Evolutionary conservation across 2,329 filamentous ascomycete genomes (phyloP).

Genomic region (Colletotrichum brevisporum): DNA sequence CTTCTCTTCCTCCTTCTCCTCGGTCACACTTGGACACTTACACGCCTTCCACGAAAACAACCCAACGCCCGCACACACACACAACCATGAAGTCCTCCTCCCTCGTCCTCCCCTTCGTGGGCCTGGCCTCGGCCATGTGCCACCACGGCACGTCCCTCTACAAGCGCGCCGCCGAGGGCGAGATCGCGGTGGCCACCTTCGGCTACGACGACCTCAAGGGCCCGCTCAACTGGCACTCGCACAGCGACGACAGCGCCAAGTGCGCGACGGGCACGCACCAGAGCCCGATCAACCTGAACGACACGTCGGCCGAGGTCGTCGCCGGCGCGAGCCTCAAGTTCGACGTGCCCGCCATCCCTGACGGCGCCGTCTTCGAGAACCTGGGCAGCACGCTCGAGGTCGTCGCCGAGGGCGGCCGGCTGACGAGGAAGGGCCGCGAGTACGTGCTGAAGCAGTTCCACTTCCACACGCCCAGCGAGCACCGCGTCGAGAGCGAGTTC

Average conservation of each 20-base stretch:
- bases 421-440: constrained; percentile 54
- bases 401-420: constrained; percentile 59
- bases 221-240: constrained; percentile 66
- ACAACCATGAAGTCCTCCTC: constrained; percentile 42
- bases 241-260: constrained; percentile 58
- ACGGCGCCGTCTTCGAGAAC: constrained; percentile 63
- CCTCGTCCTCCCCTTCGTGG: constrained; percentile 40
- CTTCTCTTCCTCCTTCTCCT: constrained; percentile 13
- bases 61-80: no score
- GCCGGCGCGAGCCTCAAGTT: constrained; percentile 50
- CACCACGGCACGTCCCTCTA: constrained; percentile 54
- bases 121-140: constrained; percentile 46
- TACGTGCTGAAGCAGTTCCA: constrained; percentile 69
- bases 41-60: no score
- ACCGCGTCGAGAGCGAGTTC: constrained; percentile 61
- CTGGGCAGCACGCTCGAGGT: constrained; percentile 67
- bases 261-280: constrained; percentile 66
- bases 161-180: constrained; percentile 43
- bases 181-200: constrained; percentile 54
- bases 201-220: constrained; percentile 59
- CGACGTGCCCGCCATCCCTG: constrained; percentile 52
- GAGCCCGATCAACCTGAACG: constrained; percentile 68
- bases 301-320: constrained; percentile 39
- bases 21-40: not conserved
- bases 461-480: constrained; percentile 73